Conservation (phyloP, 352 stramenopile species). For the Phytophthora agathidicida region DNA sequence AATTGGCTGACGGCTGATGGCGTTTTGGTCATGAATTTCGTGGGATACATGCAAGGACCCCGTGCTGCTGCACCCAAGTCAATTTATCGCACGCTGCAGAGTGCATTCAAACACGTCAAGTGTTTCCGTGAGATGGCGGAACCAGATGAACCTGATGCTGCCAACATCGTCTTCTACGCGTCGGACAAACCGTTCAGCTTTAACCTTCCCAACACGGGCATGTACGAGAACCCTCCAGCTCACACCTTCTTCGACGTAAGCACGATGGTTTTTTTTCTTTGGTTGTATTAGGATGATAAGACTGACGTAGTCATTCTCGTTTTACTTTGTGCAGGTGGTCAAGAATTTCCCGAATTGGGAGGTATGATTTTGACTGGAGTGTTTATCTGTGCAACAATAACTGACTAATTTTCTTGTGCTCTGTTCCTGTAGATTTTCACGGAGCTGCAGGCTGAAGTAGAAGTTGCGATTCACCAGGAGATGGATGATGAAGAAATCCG, state of each 20-base stretch:
- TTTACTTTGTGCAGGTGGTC: slow-evolving; percentile 46
- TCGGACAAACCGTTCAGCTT: slow-evolving; percentile 75
- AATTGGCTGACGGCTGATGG: slow-evolving; percentile 61
- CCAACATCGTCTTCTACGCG: slow-evolving; percentile 83
- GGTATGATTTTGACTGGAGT: slow-evolving; percentile 26
- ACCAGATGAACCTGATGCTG: slow-evolving; percentile 34
- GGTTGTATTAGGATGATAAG: no score
- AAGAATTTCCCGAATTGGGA: slow-evolving; percentile 71
- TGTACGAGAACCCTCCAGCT: slow-evolving; percentile 51
- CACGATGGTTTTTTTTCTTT: neutral
- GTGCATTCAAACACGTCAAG: slow-evolving; percentile 76
- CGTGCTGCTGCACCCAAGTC: slow-evolving; percentile 61
- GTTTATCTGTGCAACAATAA: neutral
- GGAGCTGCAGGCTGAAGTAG: slow-evolving; percentile 45
- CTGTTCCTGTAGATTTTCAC: slow-evolving; percentile 58
- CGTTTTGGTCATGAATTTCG: slow-evolving; percentile 84
- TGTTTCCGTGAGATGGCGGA: slow-evolving; percentile 68
- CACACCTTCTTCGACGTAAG: slow-evolving; percentile 71
- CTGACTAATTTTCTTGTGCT: neutral
- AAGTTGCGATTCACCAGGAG: slow-evolving; percentile 56
- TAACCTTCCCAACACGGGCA: slow-evolving; percentile 49
- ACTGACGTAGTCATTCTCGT: no score
- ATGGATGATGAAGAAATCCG: slow-evolving; percentile 58
- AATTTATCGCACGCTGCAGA: slow-evolving; percentile 71
- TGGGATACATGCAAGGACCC: slow-evolving; percentile 64